Base-by-base conservation (phyloP, 202 grass and related monocot species). In the Musa balbisiana region DNA sequence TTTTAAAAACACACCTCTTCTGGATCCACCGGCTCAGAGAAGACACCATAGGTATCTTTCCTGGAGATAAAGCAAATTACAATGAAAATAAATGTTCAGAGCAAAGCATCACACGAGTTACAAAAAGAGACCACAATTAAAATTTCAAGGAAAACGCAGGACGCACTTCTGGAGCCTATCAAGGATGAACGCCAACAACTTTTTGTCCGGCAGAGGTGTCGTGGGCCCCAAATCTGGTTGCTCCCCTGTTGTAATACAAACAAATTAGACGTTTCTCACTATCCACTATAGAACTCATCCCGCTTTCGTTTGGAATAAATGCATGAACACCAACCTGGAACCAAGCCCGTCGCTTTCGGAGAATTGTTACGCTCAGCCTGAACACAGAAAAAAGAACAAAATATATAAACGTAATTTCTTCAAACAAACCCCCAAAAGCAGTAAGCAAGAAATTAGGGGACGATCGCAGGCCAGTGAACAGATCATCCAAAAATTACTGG, bases 111-210 rank as follows among this genome's bases (percentile, higher is more conserved):
- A 58, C 21, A 62, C 53, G 13, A 60, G 53, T 62, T 50, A 60
- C 33, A 49, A 78, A 62, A 69, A 74, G 22, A 11, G 23, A n/a
- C 22, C 14, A 20, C 59, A 51, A 22, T n/a, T 54, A 20, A 79
- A 53, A 71, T 73, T 58, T 56, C 64, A 17, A 53, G 22, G 62
- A 74, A 73, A 54, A 17, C 9, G 68, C 26, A 59, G 15, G 20
- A 84, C 85, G 76, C 82, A 87, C 85, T 84, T 87, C 78, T 84
- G 82, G 11, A 87, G 82, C 55, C 85, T 84, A 74, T 87, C 85
- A 64, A 87, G 82, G 49, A 84, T 75, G 63, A 79, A 78, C 15
- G 69, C 60, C 78, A 87, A 81, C 68, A 77, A 52, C 69, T 84
- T 81, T 81, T 81, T 80, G 73, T 84, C 82, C 52, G 85, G 85